phyloP scores from a whole-genome alignment of 768 basidiomycete species.

The Pseudohyphozyma bogoriensis region DNA sequence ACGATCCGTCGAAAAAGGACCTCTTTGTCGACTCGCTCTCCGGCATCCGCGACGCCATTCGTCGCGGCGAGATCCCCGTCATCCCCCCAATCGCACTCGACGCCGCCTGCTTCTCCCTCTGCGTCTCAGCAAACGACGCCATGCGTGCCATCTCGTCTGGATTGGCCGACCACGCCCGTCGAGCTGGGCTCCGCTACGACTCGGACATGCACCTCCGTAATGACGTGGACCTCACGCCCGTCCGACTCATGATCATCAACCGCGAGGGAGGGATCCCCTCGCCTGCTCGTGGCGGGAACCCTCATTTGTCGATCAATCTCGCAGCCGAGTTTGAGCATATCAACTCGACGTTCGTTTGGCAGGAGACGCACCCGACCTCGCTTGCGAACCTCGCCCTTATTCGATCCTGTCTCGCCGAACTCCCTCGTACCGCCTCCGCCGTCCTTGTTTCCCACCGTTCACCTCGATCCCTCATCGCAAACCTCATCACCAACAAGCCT shows the following conservation, averaged over 20 bases:
- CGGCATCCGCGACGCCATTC: constrained; percentile 75
- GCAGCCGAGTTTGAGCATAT: constrained; percentile 78
- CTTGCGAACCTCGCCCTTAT: constrained; percentile 77
- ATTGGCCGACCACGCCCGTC: constrained; percentile 51
- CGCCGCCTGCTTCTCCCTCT: constrained; percentile 73
- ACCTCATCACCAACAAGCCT: constrained; percentile 96
- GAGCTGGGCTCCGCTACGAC: constrained; percentile 22
- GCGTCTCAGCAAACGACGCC: constrained; percentile 78
- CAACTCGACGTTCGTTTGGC: constrained; percentile 79
- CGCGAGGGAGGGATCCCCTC: constrained; percentile 94
- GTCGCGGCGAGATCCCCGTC: constrained; percentile 91
- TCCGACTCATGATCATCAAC: constrained; percentile 95
- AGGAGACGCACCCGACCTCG: constrained; percentile 65
- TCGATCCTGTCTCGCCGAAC: constrained; percentile 72
- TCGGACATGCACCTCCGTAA: constrained; percentile 33
- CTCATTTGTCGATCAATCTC: constrained; percentile 92
- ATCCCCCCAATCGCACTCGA: constrained; percentile 87
- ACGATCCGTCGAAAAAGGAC: constrained; percentile 37
- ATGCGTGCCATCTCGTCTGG: constrained; percentile 76
- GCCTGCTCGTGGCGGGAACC: constrained; percentile 85
- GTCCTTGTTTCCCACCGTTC: constrained; percentile 97
- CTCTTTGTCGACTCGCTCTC: constrained; percentile 68
- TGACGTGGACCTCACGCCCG: constrained; percentile 69
- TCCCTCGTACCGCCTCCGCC: constrained; percentile 88
- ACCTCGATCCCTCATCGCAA: constrained; percentile 86